phyloP scores from a whole-genome alignment of 352 stramenopile species.

The Pilasporangium apinafurcum region DNA sequence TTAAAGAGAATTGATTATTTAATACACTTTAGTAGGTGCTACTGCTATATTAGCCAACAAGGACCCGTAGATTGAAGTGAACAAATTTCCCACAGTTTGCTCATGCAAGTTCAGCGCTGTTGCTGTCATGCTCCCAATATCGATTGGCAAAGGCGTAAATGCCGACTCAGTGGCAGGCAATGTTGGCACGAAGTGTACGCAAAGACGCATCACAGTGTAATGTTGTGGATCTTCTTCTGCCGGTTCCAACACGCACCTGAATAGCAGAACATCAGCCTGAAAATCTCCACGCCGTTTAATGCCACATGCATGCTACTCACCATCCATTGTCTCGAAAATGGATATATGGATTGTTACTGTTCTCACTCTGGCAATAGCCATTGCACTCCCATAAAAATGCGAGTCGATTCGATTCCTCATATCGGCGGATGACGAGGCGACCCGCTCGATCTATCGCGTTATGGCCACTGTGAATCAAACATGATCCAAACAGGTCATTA shows the following conservation, averaged over 20 bases:
- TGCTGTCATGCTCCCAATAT: too few species aligned
- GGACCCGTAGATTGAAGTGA: too few species aligned
- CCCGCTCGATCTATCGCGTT: constrained; percentile 20
- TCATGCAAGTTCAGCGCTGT: too few species aligned
- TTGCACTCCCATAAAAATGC: constrained; percentile 48
- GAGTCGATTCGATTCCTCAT: constrained; percentile 29
- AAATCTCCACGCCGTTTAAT: too few species aligned
- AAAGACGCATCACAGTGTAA: constrained; percentile 35
- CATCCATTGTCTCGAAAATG: constrained; percentile 45
- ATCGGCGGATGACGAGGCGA: constrained; percentile 36
- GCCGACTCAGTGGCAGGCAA: constrained; percentile 11
- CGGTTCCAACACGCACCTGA: constrained; percentile 45
- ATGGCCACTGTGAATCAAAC: constrained; percentile 21
- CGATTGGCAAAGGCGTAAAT: constrained; percentile 15
- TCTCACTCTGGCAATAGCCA: constrained; percentile 15
- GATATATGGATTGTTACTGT: constrained; percentile 14
- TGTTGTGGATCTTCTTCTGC: constrained; percentile 25
- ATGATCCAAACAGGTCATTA: constrained; percentile 40
- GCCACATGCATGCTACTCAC: too few species aligned
- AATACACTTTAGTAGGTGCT: too few species aligned
- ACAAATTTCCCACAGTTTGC: too few species aligned
- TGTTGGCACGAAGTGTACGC: constrained; percentile 36
- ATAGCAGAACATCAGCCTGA: too few species aligned
- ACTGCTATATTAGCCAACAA: too few species aligned
- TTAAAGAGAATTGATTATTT: too few species aligned